Evolutionary conservation across 2,329 filamentous ascomycete species (phyloP), one percentile per base, ranked within the genome.

Genomic region (Colletotrichum tofieldiae): DNA sequence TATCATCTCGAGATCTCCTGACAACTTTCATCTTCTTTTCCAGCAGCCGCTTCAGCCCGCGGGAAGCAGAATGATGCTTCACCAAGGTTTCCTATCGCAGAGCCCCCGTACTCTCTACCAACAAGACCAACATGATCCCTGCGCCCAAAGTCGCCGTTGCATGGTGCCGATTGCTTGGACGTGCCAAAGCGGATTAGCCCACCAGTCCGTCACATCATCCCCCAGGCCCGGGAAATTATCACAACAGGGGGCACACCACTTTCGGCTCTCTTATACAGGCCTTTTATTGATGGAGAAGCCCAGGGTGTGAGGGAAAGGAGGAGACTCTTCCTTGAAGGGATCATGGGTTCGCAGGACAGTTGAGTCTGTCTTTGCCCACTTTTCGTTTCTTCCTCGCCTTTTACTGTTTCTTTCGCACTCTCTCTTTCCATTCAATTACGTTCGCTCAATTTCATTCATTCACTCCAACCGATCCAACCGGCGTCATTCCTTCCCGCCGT

Each of bases 141-240:
- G 51, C 56, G 43, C 65, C n/a, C n/a, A 47, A 63, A 47, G 43
- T 51, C 39, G 60, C 58, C 52, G 37, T 64, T 69, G 65, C 65
- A 64, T 72, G 65, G 65, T 37, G 69, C 66, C 43, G 59, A 59
- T 60, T 58, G 69, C 69, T 72, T 72, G 65, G 69, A 72, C 69
- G 65, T 64, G 69, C 69, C 69, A 72, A 72, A 72, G 69, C 69
- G 65, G 69, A 23, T 54, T 72, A 72, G 69, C 37, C 51, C 63
- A 23, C 54, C 56, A 61, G 67, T 43, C 59, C 69, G 69, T 72
- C 69, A 72, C 69, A 64, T 64, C 69, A 63, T 63, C 65, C 69
- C 43, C 59, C 52, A 59, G 52, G 65, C 18, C 52, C 59, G 65
- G 69, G 69, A 72, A 69, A 72, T 72, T 72, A 72, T 72, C 69